Conservation (phyloP, 2,329 filamentous ascomycete species). For the Colletotrichum sp. region DNA sequence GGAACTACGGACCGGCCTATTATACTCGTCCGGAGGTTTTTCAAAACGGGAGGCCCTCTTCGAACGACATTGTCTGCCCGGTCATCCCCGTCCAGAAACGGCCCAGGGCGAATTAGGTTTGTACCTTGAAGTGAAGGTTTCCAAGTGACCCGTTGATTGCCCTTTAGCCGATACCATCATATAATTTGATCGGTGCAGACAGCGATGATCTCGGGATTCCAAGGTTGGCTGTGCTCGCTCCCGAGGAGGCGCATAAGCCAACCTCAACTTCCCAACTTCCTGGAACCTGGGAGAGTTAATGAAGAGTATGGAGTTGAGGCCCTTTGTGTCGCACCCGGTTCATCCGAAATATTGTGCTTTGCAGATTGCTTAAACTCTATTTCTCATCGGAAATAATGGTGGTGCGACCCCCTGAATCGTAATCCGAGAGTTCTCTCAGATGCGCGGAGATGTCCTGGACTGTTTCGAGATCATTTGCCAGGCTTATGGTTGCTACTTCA, state of each 20-base stretch:
- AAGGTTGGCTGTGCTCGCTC: not conserved
- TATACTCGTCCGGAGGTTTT: not conserved
- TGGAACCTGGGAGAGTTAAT: not conserved
- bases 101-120: not conserved
- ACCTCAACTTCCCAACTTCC: not conserved
- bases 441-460: not conserved
- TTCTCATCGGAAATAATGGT: not conserved
- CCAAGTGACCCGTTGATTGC: not conserved
- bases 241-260: not conserved
- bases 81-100: not conserved
- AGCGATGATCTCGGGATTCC: not conserved
- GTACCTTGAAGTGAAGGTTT: not conserved
- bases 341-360: not conserved
- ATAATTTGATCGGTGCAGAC: not conserved
- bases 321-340: not conserved
- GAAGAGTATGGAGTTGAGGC: not conserved
- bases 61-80: not conserved
- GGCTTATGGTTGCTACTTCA: not conserved
- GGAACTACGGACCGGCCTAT: not conserved
- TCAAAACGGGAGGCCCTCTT: not conserved
- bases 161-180: not conserved
- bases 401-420: not conserved
- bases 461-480: not conserved
- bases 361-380: not conserved
- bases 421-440: not conserved